Base-by-base conservation (phyloP, 305 asterid species). In the Caryopteris hybrid region DNA sequence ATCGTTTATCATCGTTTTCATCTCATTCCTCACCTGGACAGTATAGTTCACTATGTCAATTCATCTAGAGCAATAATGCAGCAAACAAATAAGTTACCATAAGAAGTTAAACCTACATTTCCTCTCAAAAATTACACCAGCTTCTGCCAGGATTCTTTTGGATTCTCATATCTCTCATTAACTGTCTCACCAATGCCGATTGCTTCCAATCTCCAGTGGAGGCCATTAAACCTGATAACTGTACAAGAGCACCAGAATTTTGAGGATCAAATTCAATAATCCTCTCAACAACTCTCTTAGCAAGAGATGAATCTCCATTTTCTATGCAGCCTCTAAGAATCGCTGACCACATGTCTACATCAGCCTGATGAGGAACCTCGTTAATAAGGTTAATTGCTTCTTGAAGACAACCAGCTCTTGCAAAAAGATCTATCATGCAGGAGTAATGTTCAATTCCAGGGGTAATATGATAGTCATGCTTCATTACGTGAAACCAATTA, bases 371-470 rank as follows among this genome's bases (percentile, higher is more conserved):
- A 43, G 92, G 86, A 82, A 90, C 83, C 74, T 74, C 70, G 27
- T 81, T 72, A 13, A 85, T 72, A 43, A 92, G 84, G 62, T 74
- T 74, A 5, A 90, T 62, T 34, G 98, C 92, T 78, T 88, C 95
- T 53, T 78, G 81, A 46, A 85, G 64, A 59, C 72, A 73, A 33
- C 96, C 97, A 3, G 84, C 86, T 55, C 97, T 76, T 21, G 95
- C 87, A 47, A 82, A 69, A 78, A 92, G 90, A 84, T 88, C 97
- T 9, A 90, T 79, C 94, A 92, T 79, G 86, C 98, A 92, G 50
- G 95, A 86, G 79, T 86, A 90, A 67, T 92, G 98, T 78, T 90
- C 98, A 52, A 85, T 81, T n/a, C 83, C 84, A n/a, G 96, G 98
- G 72, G 79, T 75, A 9, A 90, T 68, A 61, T 73, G 69, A 55